Evolutionary conservation across 2,329 filamentous ascomycete species (phyloP).

Genomic region (Leptographium flavum): DNA sequence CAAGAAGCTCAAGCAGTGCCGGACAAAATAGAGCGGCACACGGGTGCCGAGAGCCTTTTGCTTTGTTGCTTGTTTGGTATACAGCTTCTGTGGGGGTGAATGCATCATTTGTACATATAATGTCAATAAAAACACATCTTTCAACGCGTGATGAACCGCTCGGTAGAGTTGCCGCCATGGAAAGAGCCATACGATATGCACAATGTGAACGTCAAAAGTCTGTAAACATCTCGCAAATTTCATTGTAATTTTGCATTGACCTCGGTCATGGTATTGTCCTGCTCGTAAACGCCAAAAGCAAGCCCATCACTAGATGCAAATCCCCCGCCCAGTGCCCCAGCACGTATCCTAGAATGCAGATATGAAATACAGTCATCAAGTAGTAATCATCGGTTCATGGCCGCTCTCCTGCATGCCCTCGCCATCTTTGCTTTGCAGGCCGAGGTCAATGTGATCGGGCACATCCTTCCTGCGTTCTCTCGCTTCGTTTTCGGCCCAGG

Average conservation of each 20-base stretch:
- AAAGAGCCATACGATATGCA: too few relatives aligned
- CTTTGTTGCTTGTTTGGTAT: neutral
- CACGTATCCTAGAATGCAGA: neutral
- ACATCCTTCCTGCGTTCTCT: slow-evolving; percentile 26
- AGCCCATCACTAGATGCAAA: too few relatives aligned
- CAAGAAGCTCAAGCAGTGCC: slow-evolving; percentile 75
- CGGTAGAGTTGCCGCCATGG: too few relatives aligned
- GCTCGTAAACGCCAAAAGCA: too few relatives aligned
- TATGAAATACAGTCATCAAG: slow-evolving; percentile 16
- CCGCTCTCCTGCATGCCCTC: slow-evolving; percentile 23
- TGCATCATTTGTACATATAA: slow-evolving; percentile 7
- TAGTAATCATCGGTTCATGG: slow-evolving; percentile 38
- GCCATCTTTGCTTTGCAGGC: slow-evolving; percentile 22
- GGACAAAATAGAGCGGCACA: slow-evolving; percentile 50
- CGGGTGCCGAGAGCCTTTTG: neutral
- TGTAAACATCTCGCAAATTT: too few relatives aligned
- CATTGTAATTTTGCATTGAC: too few relatives aligned
- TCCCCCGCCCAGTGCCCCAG: neutral
- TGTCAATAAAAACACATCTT: too few relatives aligned
- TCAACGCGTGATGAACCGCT: too few relatives aligned
- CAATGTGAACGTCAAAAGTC: too few relatives aligned
- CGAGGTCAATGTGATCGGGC: slow-evolving; percentile 25
- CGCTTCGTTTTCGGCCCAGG: slow-evolving; percentile 66
- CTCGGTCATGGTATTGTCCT: too few relatives aligned
- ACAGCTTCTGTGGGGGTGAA: too few relatives aligned